A percentile compares a stretch with the other conserved stretches of the same genome.
phyloP scores from a whole-genome alignment of 2,329 filamentous ascomycete species.

The Aureobasidium sp. region DNA sequence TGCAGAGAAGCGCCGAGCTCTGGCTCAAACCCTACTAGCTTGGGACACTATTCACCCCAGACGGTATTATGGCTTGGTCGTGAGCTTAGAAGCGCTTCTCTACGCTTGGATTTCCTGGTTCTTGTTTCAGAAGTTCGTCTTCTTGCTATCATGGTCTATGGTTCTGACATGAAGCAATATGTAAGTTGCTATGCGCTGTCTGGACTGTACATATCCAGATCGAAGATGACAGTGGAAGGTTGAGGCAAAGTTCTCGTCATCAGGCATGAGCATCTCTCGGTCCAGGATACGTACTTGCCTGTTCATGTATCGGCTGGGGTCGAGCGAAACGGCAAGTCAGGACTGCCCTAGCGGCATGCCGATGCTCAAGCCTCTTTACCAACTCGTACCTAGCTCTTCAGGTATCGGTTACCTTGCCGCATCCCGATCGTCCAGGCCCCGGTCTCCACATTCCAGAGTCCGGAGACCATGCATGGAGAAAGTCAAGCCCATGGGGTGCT shows the following conservation, averaged over 20 bases:
- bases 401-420: background rate
- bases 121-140: background rate
- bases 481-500: constrained; percentile 4
- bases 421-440: background rate
- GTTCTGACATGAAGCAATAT: background rate
- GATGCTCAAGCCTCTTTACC: background rate
- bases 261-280: background rate
- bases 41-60: background rate
- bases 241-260: background rate
- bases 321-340: background rate
- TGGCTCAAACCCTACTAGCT: constrained; percentile 5
- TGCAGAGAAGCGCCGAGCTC: constrained; percentile 4
- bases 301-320: background rate
- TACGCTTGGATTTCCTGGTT: background rate
- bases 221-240: background rate
- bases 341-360: constrained; percentile 6
- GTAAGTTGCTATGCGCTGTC: background rate
- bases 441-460: constrained; percentile 2
- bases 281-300: background rate
- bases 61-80: background rate
- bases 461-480: constrained; percentile 3
- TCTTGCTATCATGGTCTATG: background rate
- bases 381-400: background rate
- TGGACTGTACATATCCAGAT: background rate
- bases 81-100: background rate